Percentiles rank a stretch among this genome's conserved stretches.
These are phyloP conservation scores for Kondoa subrosea DNA, from an alignment of 768 basidiomycete species.

Conservation along the genomic window DNA sequence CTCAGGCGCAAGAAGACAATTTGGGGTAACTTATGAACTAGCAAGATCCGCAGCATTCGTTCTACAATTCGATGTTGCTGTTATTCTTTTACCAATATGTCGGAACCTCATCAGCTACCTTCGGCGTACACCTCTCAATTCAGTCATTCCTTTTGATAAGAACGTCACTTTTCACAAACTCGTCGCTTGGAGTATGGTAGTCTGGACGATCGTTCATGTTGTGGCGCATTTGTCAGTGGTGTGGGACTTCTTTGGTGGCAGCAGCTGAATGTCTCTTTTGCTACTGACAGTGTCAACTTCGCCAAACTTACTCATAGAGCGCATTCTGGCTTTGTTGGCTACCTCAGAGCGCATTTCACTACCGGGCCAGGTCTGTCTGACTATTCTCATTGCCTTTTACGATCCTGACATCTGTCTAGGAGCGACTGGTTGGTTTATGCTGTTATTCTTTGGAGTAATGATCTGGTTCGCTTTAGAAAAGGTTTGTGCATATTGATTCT, in stretches of 20 bases:
- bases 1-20: constrained; percentile 40
- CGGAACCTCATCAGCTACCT: constrained; percentile 82
- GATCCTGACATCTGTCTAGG: constrained; percentile 37
- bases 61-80: constrained; percentile 75
- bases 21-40: constrained; percentile 56
- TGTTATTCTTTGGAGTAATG: constrained; percentile 52
- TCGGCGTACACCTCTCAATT: constrained; percentile 67
- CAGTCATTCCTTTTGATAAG: constrained; percentile 55
- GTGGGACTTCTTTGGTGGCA: neutral
- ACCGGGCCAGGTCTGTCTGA: constrained; percentile 38
- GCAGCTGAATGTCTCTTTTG: neutral
- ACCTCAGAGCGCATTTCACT: constrained; percentile 59
- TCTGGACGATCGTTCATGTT: constrained; percentile 58
- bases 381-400: neutral
- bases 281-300: constrained; percentile 18
- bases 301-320: constrained; percentile 45
- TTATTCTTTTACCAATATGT: constrained; percentile 89
- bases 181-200: constrained; percentile 76
- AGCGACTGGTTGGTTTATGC: constrained; percentile 32
- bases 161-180: constrained; percentile 43
- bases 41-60: constrained; percentile 78
- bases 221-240: constrained; percentile 44
- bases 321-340: constrained; percentile 47
- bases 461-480: constrained; percentile 75
- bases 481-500: constrained; percentile 20